Conservation (phyloP, 495 filamentous ascomycete genomes). For the Bacidia rubella region DNA sequence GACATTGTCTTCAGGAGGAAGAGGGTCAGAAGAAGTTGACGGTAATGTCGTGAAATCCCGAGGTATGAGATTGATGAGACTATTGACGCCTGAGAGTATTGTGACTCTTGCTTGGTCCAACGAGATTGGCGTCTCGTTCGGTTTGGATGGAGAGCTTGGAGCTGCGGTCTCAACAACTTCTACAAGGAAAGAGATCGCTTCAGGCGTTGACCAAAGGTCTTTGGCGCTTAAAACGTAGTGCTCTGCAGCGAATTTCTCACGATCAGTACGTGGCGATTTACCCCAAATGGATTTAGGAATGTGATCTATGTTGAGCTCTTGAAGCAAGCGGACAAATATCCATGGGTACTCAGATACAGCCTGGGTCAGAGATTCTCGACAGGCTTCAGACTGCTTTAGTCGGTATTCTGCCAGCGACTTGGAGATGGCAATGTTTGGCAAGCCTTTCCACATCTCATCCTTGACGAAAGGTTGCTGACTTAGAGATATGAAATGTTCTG, state of each 20-base stretch:
- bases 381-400: constrained; percentile 47
- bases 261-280: constrained; percentile 46
- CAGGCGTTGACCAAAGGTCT: constrained; percentile 81
- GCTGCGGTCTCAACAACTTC: constrained; percentile 48
- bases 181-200: constrained; percentile 53
- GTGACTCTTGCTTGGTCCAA: constrained; percentile 64
- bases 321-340: constrained; percentile 64
- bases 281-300: constrained; percentile 74
- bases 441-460: constrained; percentile 27
- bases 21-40: constrained; percentile 54
- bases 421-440: constrained; percentile 59
- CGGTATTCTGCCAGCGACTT: constrained; percentile 59
- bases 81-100: constrained; percentile 57
- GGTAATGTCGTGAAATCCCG: constrained; percentile 35
- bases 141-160: constrained; percentile 18
- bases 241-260: constrained; percentile 61
- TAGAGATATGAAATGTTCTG: constrained; percentile 60
- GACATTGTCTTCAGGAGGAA: constrained; percentile 41
- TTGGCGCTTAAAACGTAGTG: constrained; percentile 70
- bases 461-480: constrained; percentile 44
- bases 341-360: constrained; percentile 68
- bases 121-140: constrained; percentile 35
- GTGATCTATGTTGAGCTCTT: constrained; percentile 57
- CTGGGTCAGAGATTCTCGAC: constrained; percentile 44
- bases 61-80: constrained; percentile 47